Evolutionary conservation across 2,329 filamentous ascomycete genomes (phyloP).

Genomic region (Colletotrichum kahawae): DNA sequence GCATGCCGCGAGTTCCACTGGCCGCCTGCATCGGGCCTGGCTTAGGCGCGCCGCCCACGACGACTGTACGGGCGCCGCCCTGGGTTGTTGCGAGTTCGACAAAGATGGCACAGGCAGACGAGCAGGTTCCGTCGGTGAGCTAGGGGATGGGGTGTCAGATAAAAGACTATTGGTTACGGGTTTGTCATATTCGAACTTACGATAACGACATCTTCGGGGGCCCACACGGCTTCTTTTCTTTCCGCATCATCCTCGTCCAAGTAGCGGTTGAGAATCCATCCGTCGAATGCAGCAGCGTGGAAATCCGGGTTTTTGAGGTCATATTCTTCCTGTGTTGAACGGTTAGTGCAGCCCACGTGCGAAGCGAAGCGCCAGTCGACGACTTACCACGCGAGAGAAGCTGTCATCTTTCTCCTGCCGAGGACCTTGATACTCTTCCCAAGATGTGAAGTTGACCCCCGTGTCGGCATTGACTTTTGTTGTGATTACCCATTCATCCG

Average conservation of each 20-base stretch:
- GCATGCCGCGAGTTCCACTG: constrained; percentile 61
- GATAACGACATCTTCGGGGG: background rate
- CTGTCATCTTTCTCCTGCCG: background rate
- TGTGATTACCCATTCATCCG: background rate
- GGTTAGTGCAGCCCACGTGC: background rate
- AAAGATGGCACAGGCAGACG: constrained; percentile 65
- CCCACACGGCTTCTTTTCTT: background rate
- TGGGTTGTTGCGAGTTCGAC: constrained; percentile 57
- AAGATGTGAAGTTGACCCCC: background rate
- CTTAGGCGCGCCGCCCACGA: constrained; percentile 61
- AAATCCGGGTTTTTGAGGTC: background rate
- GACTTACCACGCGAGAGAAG: background rate
- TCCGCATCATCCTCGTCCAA: background rate
- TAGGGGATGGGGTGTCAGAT: background rate
- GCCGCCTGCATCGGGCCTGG: constrained; percentile 58
- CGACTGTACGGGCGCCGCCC: constrained; percentile 60
- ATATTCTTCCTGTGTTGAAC: background rate
- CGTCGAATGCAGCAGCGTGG: background rate
- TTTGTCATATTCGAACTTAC: background rate
- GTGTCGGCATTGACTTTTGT: background rate
- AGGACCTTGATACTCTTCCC: constrained; percentile 6
- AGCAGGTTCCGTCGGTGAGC: constrained; percentile 61
- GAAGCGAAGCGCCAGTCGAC: background rate
- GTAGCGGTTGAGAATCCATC: background rate
- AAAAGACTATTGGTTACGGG: too few relatives aligned